Evolutionary conservation across 495 filamentous ascomycete genomes (phyloP).

Genomic region (Penicillium odoratum): DNA sequence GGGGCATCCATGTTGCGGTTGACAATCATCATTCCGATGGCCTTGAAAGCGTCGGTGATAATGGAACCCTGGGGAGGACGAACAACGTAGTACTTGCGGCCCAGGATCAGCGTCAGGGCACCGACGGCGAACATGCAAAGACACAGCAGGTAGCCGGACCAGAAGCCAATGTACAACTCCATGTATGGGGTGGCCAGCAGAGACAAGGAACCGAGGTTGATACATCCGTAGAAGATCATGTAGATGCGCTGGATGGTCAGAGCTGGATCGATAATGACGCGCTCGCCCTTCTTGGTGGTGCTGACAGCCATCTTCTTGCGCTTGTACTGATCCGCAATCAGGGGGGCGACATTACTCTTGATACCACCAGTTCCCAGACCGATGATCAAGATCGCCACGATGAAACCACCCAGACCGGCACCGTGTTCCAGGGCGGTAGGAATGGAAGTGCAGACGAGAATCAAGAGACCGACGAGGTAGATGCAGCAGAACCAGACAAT

Average conservation of each 20-base stretch:
- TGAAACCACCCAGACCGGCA: slow-evolving; percentile 51
- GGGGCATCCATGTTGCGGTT: slow-evolving; percentile 57
- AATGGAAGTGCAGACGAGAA: slow-evolving; percentile 51
- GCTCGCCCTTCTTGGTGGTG: slow-evolving; percentile 61
- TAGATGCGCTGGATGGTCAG: slow-evolving; percentile 75
- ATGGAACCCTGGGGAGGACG: slow-evolving; percentile 64
- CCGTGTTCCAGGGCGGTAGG: slow-evolving; percentile 45
- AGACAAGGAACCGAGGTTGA: slow-evolving; percentile 74
- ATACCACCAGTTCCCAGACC: slow-evolving; percentile 66
- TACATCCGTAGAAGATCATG: slow-evolving; percentile 72
- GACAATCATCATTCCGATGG: slow-evolving; percentile 57
- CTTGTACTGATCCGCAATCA: slow-evolving; percentile 74
- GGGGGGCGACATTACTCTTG: slow-evolving; percentile 64
- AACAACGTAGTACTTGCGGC: slow-evolving; percentile 60
- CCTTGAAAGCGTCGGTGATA: slow-evolving; percentile 61
- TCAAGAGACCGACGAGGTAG: slow-evolving; percentile 48
- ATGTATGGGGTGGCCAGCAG: slow-evolving; percentile 64
- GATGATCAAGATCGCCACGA: slow-evolving; percentile 47
- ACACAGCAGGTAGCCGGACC: slow-evolving; percentile 72
- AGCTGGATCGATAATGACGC: slow-evolving; percentile 72
- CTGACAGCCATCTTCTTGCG: slow-evolving; percentile 59
- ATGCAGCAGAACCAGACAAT: slow-evolving; percentile 57
- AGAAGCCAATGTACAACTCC: slow-evolving; percentile 69
- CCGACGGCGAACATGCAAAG: slow-evolving; percentile 59
- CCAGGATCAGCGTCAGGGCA: slow-evolving; percentile 50